Evolutionary conservation across 2,329 filamentous ascomycete species (phyloP), one percentile per base, ranked within the genome.

Genomic region (Fusarium abutilonis): DNA sequence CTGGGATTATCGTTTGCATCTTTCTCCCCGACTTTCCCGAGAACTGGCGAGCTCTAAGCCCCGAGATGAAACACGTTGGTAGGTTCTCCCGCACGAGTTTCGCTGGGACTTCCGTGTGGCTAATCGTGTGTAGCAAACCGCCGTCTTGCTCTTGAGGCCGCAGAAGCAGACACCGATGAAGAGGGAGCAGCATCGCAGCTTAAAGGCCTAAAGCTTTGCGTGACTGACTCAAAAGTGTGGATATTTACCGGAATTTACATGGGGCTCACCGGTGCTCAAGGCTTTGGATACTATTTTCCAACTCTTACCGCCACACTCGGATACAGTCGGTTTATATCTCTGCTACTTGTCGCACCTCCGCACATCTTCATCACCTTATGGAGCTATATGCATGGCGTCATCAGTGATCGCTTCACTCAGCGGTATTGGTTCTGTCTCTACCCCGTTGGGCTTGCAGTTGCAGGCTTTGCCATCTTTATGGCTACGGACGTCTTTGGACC

Each of bases 181-280:
- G 34, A 28, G 9, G 34, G 21, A 10, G 21, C 13, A 4, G n/a
- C 32, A 14, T 47, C 44, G 3, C 44, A 47, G 23, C 21, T 47
- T 2, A 38, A 29, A 17, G 44, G 44, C 6, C 34, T 47, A 6
- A 47, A 47, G 10, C 44, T 38, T 75, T 77, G 4, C 9, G 68
- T 72, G 19, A 69, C 64, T 4, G 81, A 83, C 62, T 76, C 75
- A 47, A 76, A 78, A 40, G 73, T 79, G 5, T 82, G 79, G 75
- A 67, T 82, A 6, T 78, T 82, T 70, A 80, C 51, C 80, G 80
- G 77, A 75, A 80, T 62, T 81, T 47, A 82, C 66, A 76, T 81
- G 67, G 79, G 82, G 61, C 67, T 82, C 40, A 78, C 78, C 2
- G 79, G 34, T 14, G 44, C 79, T 17, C 79, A 79, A 44, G 76